Base-by-base conservation (phyloP, 108 stramenopile species). In the Stephanodiscus minutulus region DNA sequence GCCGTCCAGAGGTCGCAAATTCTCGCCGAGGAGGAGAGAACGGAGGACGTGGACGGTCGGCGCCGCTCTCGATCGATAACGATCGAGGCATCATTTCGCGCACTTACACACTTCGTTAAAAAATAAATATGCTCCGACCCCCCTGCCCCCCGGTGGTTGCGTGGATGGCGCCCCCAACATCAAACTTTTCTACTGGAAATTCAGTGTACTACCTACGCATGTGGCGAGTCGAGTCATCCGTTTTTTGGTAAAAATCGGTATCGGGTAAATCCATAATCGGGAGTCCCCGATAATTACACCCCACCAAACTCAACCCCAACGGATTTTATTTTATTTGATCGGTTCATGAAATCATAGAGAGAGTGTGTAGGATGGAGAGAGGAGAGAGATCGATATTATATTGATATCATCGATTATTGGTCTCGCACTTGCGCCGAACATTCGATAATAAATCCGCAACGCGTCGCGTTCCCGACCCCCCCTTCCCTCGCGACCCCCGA, bases 41-140 rank as follows among this genome's bases (percentile, higher is more conserved):
- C 20, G 59, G 27, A 53, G 24, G 20, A 18, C 22, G 7, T 49
- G 70, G 56, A 64, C 39, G 69, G 70, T 53, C 77, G 77, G 77
- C 77, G 77, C 77, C 77, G 69, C 77, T 66, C 65, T 66, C 77
- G 49, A 59, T 71, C 64, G 70, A 66, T n/a, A 47, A 64, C 53
- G 70, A 71, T 63, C 8, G 70, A 72, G 69, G 77, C 70, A 79
- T 79, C 77, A 39, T 73, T 64, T 79, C 77, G 77, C 77, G 77
- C 77, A 79, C 77, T 71, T 72, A 79, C 77, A 72, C 77, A 33
- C 31, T 33, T 65, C 47, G 54, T 3, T 3, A 63, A 8, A 3
- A 39, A 24, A 63, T 5, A 48, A 18, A 5, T 48, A 48, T 18
- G 47, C 5, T 48, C 12, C 10, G 7, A 44, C 43, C 43, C 7